Evolutionary conservation across 805 yeast genomes (phyloP).

Genomic region (Teunomyces funiuensis): DNA sequence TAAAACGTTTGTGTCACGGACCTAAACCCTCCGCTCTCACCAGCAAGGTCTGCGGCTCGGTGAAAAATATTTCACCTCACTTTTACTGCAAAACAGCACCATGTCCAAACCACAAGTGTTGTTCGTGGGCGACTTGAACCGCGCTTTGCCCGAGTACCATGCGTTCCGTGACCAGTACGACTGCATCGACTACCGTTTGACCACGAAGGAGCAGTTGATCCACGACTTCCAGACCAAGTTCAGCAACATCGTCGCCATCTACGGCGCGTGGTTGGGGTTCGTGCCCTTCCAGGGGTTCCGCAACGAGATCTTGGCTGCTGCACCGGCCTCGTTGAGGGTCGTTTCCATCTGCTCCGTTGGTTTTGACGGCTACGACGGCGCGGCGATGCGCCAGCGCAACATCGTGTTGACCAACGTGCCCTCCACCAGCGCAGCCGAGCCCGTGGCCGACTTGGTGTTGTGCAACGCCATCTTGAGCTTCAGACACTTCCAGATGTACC

Average conservation of each 20-base stretch:
- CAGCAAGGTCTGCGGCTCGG: not conserved
- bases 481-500: slow-evolving; percentile 54
- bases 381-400: slow-evolving; percentile 37
- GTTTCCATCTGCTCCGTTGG: slow-evolving; percentile 61
- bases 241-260: slow-evolving; percentile 49
- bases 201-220: slow-evolving; percentile 43
- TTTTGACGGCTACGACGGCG: slow-evolving; percentile 49
- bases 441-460: slow-evolving; percentile 73
- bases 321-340: slow-evolving; percentile 48
- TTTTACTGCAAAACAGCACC: not conserved
- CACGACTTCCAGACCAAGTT: slow-evolving; percentile 41
- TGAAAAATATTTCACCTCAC: not conserved
- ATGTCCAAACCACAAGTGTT: slow-evolving; percentile 38
- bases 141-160: slow-evolving; percentile 45
- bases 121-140: slow-evolving; percentile 52
- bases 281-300: slow-evolving; percentile 51
- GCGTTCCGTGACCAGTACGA: slow-evolving; percentile 40
- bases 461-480: slow-evolving; percentile 58
- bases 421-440: slow-evolving; percentile 55
- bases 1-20: too few relatives aligned
- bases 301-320: slow-evolving; percentile 39
- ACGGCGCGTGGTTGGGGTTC: slow-evolving; percentile 62
- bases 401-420: slow-evolving; percentile 62
- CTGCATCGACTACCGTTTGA: slow-evolving; percentile 38
- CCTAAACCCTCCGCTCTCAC: not conserved